Percentiles rank a stretch among this genome's conserved stretches.
Evolutionary conservation across 257 asterid genomes (phyloP).

Genomic region (Fraxinus cuspidata): DNA sequence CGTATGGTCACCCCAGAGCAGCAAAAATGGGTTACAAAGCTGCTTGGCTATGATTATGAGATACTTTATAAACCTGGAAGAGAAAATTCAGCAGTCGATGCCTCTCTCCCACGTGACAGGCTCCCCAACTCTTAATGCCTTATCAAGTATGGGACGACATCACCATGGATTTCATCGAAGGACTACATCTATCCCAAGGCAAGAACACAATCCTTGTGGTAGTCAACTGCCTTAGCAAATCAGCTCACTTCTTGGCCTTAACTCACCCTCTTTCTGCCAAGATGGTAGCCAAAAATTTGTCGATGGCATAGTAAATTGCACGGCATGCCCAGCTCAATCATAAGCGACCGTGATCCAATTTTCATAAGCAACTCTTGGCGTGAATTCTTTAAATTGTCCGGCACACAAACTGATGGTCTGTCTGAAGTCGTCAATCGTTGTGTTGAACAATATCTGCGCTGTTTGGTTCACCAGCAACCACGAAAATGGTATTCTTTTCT

Average conservation of each 20-base stretch:
- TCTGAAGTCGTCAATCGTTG: too few species aligned
- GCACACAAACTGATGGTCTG: neutral
- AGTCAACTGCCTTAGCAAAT: neutral
- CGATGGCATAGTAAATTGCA: neutral
- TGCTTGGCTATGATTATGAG: too few species aligned
- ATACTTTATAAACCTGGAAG: too few species aligned
- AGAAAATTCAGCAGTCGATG: too few species aligned
- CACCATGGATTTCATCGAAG: neutral
- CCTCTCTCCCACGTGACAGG: too few species aligned
- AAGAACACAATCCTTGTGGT: neutral
- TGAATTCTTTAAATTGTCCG: neutral
- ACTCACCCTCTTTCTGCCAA: neutral
- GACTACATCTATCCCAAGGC: neutral
- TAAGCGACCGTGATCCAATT: neutral
- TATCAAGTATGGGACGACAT: neutral
- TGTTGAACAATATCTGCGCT: too few species aligned
- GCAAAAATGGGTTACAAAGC: too few species aligned
- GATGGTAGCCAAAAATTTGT: neutral
- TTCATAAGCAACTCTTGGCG: neutral
- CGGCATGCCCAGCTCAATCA: neutral
- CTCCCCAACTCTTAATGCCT: neutral
- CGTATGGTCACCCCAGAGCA: too few species aligned
- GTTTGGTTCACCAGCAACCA: too few species aligned
- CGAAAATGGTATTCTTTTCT: too few species aligned
- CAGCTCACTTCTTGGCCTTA: constrained; percentile 3